Conservation (phyloP, 2,329 filamentous ascomycete genomes). For the Colletotrichum sojae region DNA sequence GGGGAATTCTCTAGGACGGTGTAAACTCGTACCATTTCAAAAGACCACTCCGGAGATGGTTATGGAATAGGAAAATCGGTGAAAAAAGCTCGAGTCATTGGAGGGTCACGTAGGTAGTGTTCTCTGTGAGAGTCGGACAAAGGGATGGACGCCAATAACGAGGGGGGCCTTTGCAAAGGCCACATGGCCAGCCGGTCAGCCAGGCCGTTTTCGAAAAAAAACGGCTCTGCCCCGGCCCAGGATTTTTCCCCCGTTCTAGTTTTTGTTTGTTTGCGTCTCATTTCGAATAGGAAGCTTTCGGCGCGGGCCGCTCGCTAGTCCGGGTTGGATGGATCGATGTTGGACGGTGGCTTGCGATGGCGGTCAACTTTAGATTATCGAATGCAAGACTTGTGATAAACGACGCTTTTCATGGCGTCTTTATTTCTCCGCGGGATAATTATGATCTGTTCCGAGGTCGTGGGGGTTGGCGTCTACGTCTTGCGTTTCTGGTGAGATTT, state of each 20-base stretch:
- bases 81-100: not conserved
- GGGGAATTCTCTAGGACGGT: not conserved
- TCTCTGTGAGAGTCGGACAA: no score
- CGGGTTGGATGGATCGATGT: not conserved
- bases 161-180: no score
- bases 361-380: not conserved
- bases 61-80: constrained; percentile 19
- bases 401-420: no score
- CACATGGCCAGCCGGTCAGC: not conserved
- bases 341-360: not conserved
- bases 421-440: no score
- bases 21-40: not conserved
- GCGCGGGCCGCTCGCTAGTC: constrained; percentile 22
- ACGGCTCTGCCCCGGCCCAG: no score
- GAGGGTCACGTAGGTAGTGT: not conserved
- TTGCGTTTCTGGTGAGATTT: no score
- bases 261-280: not conserved
- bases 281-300: constrained; percentile 15
- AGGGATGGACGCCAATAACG: no score
- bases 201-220: not conserved
- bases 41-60: not conserved
- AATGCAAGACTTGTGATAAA: not conserved
- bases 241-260: not conserved
- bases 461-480: no score
- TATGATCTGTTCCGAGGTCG: no score